phyloP scores from a whole-genome alignment of 2,329 filamentous ascomycete species.

The Huntiella abstrusa region DNA sequence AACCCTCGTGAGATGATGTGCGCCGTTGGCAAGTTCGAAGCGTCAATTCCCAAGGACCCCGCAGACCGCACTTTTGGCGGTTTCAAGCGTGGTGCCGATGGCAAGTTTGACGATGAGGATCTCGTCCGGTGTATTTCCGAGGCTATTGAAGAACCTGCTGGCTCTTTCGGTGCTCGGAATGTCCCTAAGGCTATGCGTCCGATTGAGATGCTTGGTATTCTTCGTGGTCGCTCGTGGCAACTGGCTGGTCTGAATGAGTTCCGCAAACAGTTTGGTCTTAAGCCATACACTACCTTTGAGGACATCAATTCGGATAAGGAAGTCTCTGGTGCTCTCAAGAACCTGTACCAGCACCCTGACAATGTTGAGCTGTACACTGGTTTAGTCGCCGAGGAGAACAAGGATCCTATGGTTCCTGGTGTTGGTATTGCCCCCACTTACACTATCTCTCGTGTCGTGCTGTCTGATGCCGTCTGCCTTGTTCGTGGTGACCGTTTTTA shows the following conservation, averaged over 20 bases:
- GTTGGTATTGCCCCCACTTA: constrained; percentile 59
- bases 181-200: constrained; percentile 56
- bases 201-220: constrained; percentile 64
- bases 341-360: constrained; percentile 61
- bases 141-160: constrained; percentile 59
- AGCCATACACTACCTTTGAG: constrained; percentile 58
- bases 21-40: constrained; percentile 45
- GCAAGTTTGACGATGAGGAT: constrained; percentile 56
- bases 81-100: constrained; percentile 44
- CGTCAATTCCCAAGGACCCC: constrained; percentile 44
- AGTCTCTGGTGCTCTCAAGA: constrained; percentile 43
- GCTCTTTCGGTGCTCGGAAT: constrained; percentile 54
- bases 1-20: constrained; percentile 40
- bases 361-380: constrained; percentile 68
- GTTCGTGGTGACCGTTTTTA: constrained; percentile 65
- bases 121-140: constrained; percentile 50
- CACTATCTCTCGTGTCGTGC: constrained; percentile 56
- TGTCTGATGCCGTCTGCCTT: constrained; percentile 62
- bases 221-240: constrained; percentile 61
- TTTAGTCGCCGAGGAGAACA: constrained; percentile 56
- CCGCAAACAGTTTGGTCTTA: constrained; percentile 61
- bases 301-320: constrained; percentile 65
- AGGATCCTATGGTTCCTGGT: constrained; percentile 53
- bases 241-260: constrained; percentile 69
- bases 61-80: constrained; percentile 47